A percentile compares a stretch with the other conserved stretches of the same genome.
These are phyloP conservation scores for Rhodotorula sp. DNA, from an alignment of 1,284 basidiomycete species.

Conservation along the genomic window DNA sequence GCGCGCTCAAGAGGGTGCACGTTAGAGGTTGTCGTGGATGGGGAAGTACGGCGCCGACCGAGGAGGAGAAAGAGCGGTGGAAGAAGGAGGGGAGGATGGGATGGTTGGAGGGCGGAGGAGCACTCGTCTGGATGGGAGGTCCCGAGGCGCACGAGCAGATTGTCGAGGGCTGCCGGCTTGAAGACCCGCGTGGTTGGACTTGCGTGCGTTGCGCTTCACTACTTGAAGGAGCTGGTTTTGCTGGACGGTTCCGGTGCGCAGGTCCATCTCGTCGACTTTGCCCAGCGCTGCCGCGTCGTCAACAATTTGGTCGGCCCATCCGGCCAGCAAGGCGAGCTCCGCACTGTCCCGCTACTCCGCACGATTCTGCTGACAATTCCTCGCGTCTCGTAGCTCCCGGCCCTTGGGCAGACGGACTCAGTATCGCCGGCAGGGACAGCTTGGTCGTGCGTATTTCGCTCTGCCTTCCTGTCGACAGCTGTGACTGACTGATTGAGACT, in stretches of 20 bases:
- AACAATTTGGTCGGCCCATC: slow-evolving; percentile 42
- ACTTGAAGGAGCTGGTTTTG: background rate
- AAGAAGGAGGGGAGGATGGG: slow-evolving; percentile 35
- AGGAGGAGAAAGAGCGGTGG: slow-evolving; percentile 32
- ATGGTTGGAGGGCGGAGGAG: slow-evolving; percentile 41
- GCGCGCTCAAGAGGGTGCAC: slow-evolving; percentile 38
- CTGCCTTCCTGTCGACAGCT: too few species aligned
- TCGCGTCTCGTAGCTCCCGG: slow-evolving; percentile 30
- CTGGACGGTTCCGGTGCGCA: background rate
- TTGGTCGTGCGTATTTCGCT: slow-evolving; percentile 31
- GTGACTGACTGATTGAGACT: too few species aligned
- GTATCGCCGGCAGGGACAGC: slow-evolving; percentile 41
- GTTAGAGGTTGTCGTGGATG: slow-evolving; percentile 39
- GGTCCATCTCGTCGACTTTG: slow-evolving; percentile 35
- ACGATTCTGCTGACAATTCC: too few species aligned
- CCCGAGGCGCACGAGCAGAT: slow-evolving; percentile 33
- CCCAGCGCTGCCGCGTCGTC: slow-evolving; percentile 26
- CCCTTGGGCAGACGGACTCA: slow-evolving; percentile 46
- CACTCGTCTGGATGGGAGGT: slow-evolving; percentile 41
- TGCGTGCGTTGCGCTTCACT: slow-evolving; percentile 18
- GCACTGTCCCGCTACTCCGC: too few species aligned
- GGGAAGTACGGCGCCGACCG: slow-evolving; percentile 26
- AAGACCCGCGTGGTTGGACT: slow-evolving; percentile 45
- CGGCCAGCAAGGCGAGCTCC: slow-evolving; percentile 37
- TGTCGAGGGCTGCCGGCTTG: slow-evolving; percentile 42